A percentile compares a stretch with the other conserved stretches of the same genome.
Evolutionary conservation across 805 yeast genomes (phyloP).

Genomic region (Metschnikowia colocasiae): DNA sequence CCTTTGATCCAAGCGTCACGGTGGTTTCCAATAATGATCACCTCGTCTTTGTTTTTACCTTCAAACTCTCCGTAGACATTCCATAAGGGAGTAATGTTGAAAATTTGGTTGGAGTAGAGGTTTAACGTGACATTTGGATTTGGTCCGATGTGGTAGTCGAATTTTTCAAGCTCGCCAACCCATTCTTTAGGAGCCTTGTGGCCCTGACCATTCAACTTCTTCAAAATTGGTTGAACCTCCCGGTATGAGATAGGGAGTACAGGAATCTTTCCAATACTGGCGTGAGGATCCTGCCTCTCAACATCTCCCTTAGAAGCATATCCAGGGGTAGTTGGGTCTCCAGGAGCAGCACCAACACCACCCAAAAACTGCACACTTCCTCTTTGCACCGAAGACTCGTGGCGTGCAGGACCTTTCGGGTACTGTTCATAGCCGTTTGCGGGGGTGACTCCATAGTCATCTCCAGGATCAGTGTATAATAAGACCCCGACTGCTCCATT

Average conservation of each 20-base stretch:
- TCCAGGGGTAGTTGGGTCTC: slow-evolving; percentile 79
- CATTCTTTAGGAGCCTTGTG: slow-evolving; percentile 39
- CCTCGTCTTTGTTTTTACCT: slow-evolving; percentile 52
- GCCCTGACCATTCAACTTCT: slow-evolving; percentile 58
- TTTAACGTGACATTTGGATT: slow-evolving; percentile 40
- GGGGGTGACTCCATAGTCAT: slow-evolving; percentile 54
- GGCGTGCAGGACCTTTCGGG: slow-evolving; percentile 67
- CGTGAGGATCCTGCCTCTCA: slow-evolving; percentile 18
- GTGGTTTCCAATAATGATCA: slow-evolving; percentile 68
- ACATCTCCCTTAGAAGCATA: slow-evolving; percentile 43
- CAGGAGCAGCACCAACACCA: slow-evolving; percentile 51
- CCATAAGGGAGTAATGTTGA: slow-evolving; percentile 56
- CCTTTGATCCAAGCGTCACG: slow-evolving; percentile 80
- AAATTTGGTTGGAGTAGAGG: slow-evolving; percentile 58
- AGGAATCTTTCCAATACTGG: slow-evolving; percentile 62
- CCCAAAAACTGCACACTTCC: slow-evolving; percentile 57
- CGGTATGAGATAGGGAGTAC: slow-evolving; percentile 63
- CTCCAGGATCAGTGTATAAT: slow-evolving; percentile 64
- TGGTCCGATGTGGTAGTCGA: slow-evolving; percentile 55
- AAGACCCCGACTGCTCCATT: slow-evolving; percentile 62
- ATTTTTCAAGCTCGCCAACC: slow-evolving; percentile 36
- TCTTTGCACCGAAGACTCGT: slow-evolving; percentile 56
- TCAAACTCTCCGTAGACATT: slow-evolving; percentile 61
- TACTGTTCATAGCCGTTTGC: slow-evolving; percentile 54
- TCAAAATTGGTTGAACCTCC: slow-evolving; percentile 61